These are phyloP conservation scores for Bacterosira constricta DNA, from an alignment of 108 stramenopile genomes.

Conservation along the genomic window DNA sequence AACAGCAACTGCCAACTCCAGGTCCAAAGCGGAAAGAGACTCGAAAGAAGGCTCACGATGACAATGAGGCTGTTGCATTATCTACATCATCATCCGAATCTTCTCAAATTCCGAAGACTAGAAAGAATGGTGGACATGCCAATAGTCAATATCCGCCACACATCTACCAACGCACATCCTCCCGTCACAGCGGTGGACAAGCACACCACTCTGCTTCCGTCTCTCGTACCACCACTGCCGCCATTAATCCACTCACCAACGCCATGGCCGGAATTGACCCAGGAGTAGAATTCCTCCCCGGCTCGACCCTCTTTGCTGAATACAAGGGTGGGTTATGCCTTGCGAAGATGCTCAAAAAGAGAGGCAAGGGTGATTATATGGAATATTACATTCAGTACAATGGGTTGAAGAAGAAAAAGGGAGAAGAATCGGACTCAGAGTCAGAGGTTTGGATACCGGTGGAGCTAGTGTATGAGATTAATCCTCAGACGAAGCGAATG, in stretches of 20 bases:
- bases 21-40: constrained; percentile 16
- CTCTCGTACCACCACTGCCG: neutral
- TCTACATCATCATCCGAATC: too few species aligned
- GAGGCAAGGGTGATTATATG: constrained; percentile 54
- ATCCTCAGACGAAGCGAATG: constrained; percentile 55
- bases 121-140: neutral
- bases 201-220: too few species aligned
- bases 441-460: constrained; percentile 46
- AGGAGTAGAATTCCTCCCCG: constrained; percentile 53
- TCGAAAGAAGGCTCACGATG: constrained; percentile 27
- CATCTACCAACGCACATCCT: neutral
- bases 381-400: constrained; percentile 52
- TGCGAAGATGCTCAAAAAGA: constrained; percentile 55
- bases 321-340: constrained; percentile 37
- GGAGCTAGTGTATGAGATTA: constrained; percentile 50
- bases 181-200: too few species aligned
- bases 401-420: constrained; percentile 37
- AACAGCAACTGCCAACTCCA: constrained; percentile 6
- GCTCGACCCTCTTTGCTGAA: constrained; percentile 54
- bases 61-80: constrained; percentile 1
- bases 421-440: too few species aligned
- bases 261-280: constrained; percentile 46
- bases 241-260: constrained; percentile 8
- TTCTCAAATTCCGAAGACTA: too few species aligned
- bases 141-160: neutral